Evolutionary conservation across 352 stramenopile species (phyloP).

Genomic region (Pythium monospermum): DNA sequence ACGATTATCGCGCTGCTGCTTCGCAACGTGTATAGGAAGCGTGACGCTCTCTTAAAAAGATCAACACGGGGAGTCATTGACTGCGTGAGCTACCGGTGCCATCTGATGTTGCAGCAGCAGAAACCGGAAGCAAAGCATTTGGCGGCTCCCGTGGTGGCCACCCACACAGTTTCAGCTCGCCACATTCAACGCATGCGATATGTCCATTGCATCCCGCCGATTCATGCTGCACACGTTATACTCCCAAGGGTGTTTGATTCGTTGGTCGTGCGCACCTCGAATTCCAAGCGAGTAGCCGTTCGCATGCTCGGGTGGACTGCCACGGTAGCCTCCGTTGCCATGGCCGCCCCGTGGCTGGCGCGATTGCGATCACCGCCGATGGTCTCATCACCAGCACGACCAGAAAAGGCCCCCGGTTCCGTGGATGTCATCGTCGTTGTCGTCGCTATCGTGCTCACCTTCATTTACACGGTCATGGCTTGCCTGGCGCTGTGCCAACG

Average conservation of each 20-base stretch:
- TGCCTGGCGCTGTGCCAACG: too few species aligned
- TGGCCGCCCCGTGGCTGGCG: not conserved
- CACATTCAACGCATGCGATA: slow-evolving; percentile 17
- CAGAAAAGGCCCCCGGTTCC: too few species aligned
- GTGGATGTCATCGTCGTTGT: too few species aligned
- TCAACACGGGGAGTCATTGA: slow-evolving; percentile 12
- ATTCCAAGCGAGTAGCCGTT: not conserved
- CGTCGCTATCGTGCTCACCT: too few species aligned
- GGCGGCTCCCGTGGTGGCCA: too few species aligned
- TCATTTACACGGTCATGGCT: too few species aligned
- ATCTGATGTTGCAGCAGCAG: too few species aligned
- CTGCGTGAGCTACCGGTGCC: slow-evolving; percentile 19
- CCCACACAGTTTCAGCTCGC: not conserved
- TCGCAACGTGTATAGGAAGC: slow-evolving; percentile 16
- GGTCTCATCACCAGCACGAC: too few species aligned
- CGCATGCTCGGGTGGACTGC: not conserved
- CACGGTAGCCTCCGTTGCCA: not conserved
- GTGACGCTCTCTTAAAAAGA: not conserved
- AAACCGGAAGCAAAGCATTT: too few species aligned
- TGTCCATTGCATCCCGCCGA: not conserved
- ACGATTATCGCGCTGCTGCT: slow-evolving; percentile 13
- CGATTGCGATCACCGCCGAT: not conserved
- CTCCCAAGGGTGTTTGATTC: slow-evolving; percentile 2
- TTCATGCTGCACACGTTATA: slow-evolving; percentile 3
- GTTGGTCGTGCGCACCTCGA: not conserved